Conservation (phyloP, 495 filamentous ascomycete genomes). For the Usnea hakonensis region DNA sequence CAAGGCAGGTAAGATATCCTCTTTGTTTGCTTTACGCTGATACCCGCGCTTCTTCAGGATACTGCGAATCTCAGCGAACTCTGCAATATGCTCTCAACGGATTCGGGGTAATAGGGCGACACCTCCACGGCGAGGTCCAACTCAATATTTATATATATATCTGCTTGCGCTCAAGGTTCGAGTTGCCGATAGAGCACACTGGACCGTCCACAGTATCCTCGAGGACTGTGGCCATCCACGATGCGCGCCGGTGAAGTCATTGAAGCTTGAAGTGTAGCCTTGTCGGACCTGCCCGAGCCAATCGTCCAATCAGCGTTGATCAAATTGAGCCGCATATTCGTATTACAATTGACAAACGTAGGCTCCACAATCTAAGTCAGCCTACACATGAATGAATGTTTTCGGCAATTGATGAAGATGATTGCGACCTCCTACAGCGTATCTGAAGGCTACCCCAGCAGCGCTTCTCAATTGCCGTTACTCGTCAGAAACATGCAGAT, state of each 20-base stretch:
- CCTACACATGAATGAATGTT: too few species aligned
- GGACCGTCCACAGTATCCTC: not conserved
- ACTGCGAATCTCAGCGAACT: not conserved
- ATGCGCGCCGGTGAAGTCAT: not conserved
- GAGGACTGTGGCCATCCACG: not conserved
- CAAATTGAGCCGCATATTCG: not conserved
- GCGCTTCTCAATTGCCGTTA: too few species aligned
- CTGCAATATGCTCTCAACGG: not conserved
- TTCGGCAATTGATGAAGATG: too few species aligned
- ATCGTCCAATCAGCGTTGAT: not conserved
- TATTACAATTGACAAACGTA: not conserved
- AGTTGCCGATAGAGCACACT: not conserved
- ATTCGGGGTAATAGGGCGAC: not conserved
- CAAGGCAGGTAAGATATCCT: not conserved
- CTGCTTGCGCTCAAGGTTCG: not conserved
- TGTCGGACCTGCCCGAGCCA: not conserved
- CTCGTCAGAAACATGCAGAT: too few species aligned
- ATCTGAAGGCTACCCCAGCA: too few species aligned
- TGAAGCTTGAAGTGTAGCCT: not conserved
- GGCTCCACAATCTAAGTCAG: too few species aligned
- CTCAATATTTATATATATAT: not conserved
- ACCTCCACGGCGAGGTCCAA: not conserved
- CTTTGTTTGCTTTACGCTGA: not conserved
- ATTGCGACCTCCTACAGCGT: too few species aligned
- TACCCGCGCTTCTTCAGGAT: not conserved